These are phyloP conservation scores for Pythium brachiatum DNA, from an alignment of 352 stramenopile species.

Conservation along the genomic window DNA sequence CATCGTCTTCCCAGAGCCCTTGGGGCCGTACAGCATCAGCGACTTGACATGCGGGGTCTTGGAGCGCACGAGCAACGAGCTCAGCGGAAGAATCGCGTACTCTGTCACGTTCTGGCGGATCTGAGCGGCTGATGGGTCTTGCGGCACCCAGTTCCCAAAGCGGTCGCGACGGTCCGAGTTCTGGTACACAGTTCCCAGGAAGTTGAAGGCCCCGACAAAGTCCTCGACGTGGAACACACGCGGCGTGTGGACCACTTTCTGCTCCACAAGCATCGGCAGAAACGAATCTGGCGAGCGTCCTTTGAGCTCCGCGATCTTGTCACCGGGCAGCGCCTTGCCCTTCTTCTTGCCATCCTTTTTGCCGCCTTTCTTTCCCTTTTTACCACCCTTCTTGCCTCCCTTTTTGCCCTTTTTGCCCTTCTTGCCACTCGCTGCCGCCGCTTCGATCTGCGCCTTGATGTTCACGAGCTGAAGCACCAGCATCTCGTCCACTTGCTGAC, in stretches of 20 bases:
- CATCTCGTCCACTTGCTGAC: conserved; percentile 92
- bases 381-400: conserved; percentile 50
- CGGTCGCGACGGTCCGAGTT: conserved; percentile 59
- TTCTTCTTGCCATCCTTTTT: conserved; percentile 67
- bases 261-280: conserved; percentile 85
- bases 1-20: conserved; percentile 91
- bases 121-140: conserved; percentile 90
- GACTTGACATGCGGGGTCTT: conserved; percentile 79
- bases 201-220: conserved; percentile 92
- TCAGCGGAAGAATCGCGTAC: conserved; percentile 89
- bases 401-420: conserved; percentile 87
- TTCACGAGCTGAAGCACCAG: conserved; percentile 93
- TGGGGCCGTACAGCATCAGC: conserved; percentile 93
- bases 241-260: conserved; percentile 82
- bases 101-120: conserved; percentile 88
- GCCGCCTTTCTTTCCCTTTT: conserved; percentile 39
- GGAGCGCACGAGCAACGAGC: conserved; percentile 68
- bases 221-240: conserved; percentile 54
- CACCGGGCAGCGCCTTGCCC: conserved; percentile 80
- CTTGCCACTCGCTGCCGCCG: conserved; percentile 56
- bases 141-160: conserved; percentile 86
- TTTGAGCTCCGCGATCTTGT: conserved; percentile 91
- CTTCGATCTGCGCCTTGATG: conserved; percentile 89
- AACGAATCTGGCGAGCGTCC: conserved; percentile 88
- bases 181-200: conserved; percentile 77